Base-by-base conservation (phyloP, 148 eudicot species). In the Dianthus caryophyllus region DNA sequence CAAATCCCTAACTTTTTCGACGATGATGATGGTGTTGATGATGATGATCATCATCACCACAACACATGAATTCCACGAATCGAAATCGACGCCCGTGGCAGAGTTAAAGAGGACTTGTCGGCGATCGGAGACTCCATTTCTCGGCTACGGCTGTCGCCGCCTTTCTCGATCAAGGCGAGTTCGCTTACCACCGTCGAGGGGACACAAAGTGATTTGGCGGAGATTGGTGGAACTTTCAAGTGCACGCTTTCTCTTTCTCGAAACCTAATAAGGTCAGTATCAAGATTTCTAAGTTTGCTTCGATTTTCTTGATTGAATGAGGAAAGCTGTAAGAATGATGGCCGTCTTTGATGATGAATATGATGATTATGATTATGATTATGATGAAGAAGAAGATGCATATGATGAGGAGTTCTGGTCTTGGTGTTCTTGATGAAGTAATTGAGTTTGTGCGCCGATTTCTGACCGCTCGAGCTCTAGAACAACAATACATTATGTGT, bases 121-220 rank as follows among this genome's bases (percentile, higher is more conserved):
- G 81, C 67, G 66, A 69, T 88, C 81, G 75, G 81, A 46, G 76
- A 75, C 50, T 53, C 86, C 11, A 74, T 84, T 70, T 72, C 82
- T 64, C 87, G 82, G 43, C 89, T 88, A 78, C 60, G 85, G 83
- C 24, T n/a, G 86, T 83, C 74, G 88, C 88, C 14, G 70, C 89
- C 30, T 87, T 89, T 60, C 87, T 89, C n/a, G 6, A 4, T 13
- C 11, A 66, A 15, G 21, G 70, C 64, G 15, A 29, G 69, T 11
- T 68, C 84, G 12, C 75, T 78, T 13, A 41, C 27, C 14, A 55
- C 81, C 0, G 63, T 82, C 18, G 56, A 70, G 6, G 89, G 89
- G 21, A 80, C 85, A 10, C 79, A 75, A 65, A 83, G 77, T 31
- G 96, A 89, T 72, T 75, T 89, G 20, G 92, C 73, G 41, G 96